A percentile compares a stretch with the other conserved stretches of the same genome.
Conservation (phyloP, 345 rosid genomes). For the Noccaea caerulescens region DNA sequence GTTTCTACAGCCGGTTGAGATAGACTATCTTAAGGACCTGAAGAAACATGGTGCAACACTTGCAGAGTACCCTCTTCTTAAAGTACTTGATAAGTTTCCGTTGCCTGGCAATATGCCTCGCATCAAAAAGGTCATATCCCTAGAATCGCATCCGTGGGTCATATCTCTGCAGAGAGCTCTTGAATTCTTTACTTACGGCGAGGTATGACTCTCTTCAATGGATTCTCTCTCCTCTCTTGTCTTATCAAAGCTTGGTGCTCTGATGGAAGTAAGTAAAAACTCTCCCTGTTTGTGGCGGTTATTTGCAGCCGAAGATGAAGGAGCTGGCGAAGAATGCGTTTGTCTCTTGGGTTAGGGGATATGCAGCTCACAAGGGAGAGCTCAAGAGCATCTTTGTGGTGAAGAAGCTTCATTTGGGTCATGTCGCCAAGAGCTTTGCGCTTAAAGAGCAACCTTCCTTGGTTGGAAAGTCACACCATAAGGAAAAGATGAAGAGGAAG, state of each 20-base stretch:
- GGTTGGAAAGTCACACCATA: constrained; percentile 76
- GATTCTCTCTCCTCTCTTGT: not conserved
- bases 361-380: constrained; percentile 88
- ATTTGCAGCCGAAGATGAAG: constrained; percentile 67
- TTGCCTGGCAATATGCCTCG: constrained; percentile 52
- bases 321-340: constrained; percentile 76
- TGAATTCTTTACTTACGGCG: constrained; percentile 58
- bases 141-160: constrained; percentile 85
- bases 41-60: constrained; percentile 87
- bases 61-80: constrained; percentile 72
- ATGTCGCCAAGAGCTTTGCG: constrained; percentile 96
- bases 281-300: constrained; percentile 23
- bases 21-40: constrained; percentile 77
- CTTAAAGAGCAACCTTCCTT: constrained; percentile 88
- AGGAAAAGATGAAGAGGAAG: constrained; percentile 87
- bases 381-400: constrained; percentile 81
- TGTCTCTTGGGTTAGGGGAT: constrained; percentile 93
- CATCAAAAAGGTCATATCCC: constrained; percentile 51
- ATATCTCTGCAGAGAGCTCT: constrained; percentile 75
- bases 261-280: not conserved
- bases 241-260: not conserved
- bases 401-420: constrained; percentile 95
- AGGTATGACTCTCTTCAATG: constrained; percentile 52
- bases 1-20: constrained; percentile 87
- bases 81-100: constrained; percentile 74